A percentile compares a stretch with the other conserved stretches of the same genome.
phyloP scores from a whole-genome alignment of 441 rosid species.

The Pelargonium cotyledonis region DNA sequence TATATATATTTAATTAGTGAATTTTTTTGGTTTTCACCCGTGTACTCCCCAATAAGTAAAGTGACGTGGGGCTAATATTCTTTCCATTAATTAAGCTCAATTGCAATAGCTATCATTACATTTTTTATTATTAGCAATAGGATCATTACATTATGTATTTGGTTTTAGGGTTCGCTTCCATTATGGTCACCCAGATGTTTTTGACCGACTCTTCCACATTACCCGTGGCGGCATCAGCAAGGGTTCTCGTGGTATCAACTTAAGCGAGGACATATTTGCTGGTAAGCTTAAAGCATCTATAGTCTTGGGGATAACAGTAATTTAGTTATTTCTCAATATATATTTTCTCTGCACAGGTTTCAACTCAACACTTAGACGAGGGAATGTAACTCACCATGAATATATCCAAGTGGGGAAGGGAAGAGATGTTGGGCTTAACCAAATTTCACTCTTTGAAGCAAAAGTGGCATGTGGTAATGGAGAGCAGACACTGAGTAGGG shows the following conservation, averaged over 20 bases:
- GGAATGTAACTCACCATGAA: conserved; percentile 92
- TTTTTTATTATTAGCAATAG: not conserved
- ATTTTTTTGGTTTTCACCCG: too few species aligned
- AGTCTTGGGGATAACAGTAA: conserved; percentile 4
- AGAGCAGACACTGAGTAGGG: conserved; percentile 86
- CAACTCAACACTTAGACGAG: conserved; percentile 80
- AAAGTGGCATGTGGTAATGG: conserved; percentile 96
- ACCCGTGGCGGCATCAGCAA: conserved; percentile 95
- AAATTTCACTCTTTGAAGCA: conserved; percentile 94
- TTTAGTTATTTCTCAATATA: conserved; percentile 14
- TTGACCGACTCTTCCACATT: conserved; percentile 83
- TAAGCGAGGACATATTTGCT: conserved; percentile 94
- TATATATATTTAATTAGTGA: too few species aligned
- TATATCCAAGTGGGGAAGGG: conserved; percentile 98
- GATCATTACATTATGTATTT: conserved; percentile 10
- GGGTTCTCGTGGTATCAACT: conserved; percentile 85
- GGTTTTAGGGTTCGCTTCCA: conserved; percentile 77
- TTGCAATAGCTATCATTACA: not conserved
- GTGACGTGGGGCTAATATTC: not conserved
- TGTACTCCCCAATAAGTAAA: too few species aligned
- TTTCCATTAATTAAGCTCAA: not conserved
- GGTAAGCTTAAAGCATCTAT: conserved; percentile 36
- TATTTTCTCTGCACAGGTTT: conserved; percentile 44
- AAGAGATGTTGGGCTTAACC: conserved; percentile 93
- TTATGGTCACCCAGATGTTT: conserved; percentile 94